A percentile compares a stretch with the other conserved stretches of the same genome.
Evolutionary conservation across 2,329 filamentous ascomycete species (phyloP).

Genomic region (Scedosporium dehoogii): DNA sequence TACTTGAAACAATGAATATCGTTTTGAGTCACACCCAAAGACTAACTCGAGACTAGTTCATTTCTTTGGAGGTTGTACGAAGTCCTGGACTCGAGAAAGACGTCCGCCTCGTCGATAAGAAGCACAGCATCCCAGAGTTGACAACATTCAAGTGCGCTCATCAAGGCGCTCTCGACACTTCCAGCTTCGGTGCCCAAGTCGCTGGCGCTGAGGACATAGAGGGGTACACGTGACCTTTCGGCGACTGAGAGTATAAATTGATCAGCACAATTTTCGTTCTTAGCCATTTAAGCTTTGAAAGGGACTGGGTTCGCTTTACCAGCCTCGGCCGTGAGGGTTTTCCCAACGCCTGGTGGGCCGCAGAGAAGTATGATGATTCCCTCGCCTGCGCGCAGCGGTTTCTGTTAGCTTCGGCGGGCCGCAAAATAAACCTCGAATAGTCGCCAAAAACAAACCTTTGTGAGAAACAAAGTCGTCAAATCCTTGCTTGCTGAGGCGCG

Average conservation of each 20-base stretch:
- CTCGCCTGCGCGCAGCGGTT: background rate
- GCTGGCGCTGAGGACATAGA: constrained; percentile 12
- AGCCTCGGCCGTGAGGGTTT: background rate
- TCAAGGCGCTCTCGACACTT: constrained; percentile 8
- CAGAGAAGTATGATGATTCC: background rate
- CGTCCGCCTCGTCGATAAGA: constrained; percentile 13
- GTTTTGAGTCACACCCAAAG: too few relatives aligned
- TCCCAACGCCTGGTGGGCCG: background rate
- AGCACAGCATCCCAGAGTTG: constrained; percentile 12
- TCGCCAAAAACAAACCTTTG: background rate
- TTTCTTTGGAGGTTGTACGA: background rate
- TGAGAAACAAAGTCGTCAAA: background rate
- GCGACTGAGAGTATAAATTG: background rate
- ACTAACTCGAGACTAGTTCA: background rate
- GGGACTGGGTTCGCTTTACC: background rate
- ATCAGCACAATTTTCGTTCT: too few relatives aligned
- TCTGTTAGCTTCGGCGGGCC: background rate
- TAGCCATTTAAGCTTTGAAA: too few relatives aligned
- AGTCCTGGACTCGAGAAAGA: constrained; percentile 6
- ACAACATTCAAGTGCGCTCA: constrained; percentile 8
- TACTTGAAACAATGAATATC: background rate
- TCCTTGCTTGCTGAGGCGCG: background rate
- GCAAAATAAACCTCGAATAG: background rate
- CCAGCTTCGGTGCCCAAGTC: constrained; percentile 10
- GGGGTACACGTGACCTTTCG: constrained; percentile 3